Evolutionary conservation across 371 early-diverging fungal species (phyloP).

Genomic region (Mucor circinelloides): DNA sequence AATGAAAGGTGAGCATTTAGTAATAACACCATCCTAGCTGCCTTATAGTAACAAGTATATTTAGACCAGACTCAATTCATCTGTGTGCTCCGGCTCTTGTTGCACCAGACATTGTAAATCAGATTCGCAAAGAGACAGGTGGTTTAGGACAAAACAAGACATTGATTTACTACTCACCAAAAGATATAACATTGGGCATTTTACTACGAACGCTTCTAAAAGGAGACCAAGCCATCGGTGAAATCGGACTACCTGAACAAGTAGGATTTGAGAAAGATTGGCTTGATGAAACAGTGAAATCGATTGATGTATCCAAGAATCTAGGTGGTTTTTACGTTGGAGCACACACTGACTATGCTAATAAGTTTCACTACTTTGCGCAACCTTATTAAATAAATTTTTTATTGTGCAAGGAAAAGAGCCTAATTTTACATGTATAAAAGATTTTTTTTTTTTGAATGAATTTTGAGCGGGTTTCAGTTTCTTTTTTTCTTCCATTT

Average conservation of each 20-base stretch:
- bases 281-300: conserved; percentile 33
- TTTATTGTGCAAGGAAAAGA: not conserved
- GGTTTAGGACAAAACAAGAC: conserved; percentile 40
- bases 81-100: conserved; percentile 52
- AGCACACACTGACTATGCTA: conserved; percentile 50
- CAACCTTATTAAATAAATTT: conserved; percentile 5
- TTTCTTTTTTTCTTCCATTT: not conserved
- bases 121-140: conserved; percentile 24
- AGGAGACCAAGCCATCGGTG: conserved; percentile 48
- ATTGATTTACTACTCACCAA: conserved; percentile 43
- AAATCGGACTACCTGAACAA: conserved; percentile 35
- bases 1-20: conserved; percentile 32
- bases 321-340: conserved; percentile 48
- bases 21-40: too few species aligned
- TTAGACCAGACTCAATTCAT: conserved; percentile 50
- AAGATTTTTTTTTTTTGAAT: too few species aligned
- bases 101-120: conserved; percentile 34
- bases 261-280: conserved; percentile 17
- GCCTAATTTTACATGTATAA: not conserved
- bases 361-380: conserved; percentile 49
- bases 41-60: not conserved
- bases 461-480: conserved; percentile 1
- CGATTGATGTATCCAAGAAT: conserved; percentile 38
- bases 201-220: conserved; percentile 37
- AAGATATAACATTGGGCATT: conserved; percentile 48